Base-by-base conservation (phyloP, 2,329 filamentous ascomycete genomes). In the Verticillium longisporum region DNA sequence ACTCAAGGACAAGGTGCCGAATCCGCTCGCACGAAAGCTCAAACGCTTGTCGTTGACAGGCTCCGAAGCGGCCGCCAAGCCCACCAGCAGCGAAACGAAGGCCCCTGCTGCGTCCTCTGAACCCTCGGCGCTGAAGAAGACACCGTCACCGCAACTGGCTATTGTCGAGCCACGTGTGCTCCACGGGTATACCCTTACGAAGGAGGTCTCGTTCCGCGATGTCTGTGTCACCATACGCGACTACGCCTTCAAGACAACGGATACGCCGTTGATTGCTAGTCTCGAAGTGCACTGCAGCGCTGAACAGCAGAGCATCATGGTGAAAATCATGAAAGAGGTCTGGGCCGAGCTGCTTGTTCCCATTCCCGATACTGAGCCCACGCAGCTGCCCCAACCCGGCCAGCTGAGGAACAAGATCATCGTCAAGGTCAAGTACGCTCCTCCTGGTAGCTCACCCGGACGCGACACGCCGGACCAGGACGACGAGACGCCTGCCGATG, bases 151-250 rank as follows among this genome's bases (percentile, higher is more conserved):
- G 66, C 69, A 18, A 60, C 63, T 74, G 5, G 72, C 72, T 50
- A 65, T 74, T 4, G 68, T 80, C 14, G 92, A 96, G 71, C 92
- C 92, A 1, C 81, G 87, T 45, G 92, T 97, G 1, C 79, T 94
- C 7, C 92, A 97, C 72, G 92, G 91, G 1, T 92, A 96, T 73
- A 98, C 95, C 0, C 81, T 97, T 21, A 99, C 95, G 15, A 93
- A 90, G 67, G 90, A 95, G 63, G 86, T 97, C 45, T 83, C 90
- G 0, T 98, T 98, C 74, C 86, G 93, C 57, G 85, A 89, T 53
- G 94, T 98, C 1, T 97, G 93, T 75, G 80, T 83, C 61, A 87
- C 91, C 0, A 93, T 98, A 66, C 81, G 86, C 36, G 85, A 96
- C 61, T 85, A 88, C 68, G 92, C 90, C 1, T 98, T 98, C 68